Evolutionary conservation across 2,329 filamentous ascomycete species (phyloP).

Genomic region (Lasiodiplodia sp.): DNA sequence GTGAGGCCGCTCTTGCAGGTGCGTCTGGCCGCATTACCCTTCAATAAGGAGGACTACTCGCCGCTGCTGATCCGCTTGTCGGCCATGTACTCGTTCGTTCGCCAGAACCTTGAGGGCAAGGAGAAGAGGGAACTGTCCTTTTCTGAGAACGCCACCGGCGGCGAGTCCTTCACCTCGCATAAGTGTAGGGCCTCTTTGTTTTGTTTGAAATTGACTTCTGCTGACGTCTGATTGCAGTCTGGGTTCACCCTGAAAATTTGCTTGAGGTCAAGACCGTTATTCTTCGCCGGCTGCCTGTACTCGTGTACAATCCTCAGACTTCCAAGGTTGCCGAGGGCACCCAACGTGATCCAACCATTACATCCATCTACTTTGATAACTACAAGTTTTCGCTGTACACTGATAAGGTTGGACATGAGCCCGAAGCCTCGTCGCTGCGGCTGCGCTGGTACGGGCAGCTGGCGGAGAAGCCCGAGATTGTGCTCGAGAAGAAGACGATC

Average conservation of each 20-base stretch:
- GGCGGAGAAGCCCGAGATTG: conserved; percentile 77
- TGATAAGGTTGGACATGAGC: conserved; percentile 78
- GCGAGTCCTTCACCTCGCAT: conserved; percentile 80
- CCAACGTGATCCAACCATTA: conserved; percentile 85
- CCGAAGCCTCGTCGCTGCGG: conserved; percentile 81
- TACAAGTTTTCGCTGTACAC: conserved; percentile 84
- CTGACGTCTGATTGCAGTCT: conserved; percentile 65
- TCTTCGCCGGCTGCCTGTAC: conserved; percentile 84
- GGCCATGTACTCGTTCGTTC: conserved; percentile 93
- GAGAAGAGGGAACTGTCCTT: conserved; percentile 53
- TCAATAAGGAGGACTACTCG: conserved; percentile 95
- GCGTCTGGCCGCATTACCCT: conserved; percentile 83
- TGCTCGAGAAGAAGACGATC: conserved; percentile 88
- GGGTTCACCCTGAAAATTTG: conserved; percentile 94
- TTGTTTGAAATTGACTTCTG: neutral
- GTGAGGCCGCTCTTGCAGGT: conserved; percentile 92
- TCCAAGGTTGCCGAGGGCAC: conserved; percentile 81
- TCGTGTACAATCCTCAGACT: conserved; percentile 90
- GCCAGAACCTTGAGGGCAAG: conserved; percentile 77
- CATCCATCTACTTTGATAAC: conserved; percentile 95
- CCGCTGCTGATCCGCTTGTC: conserved; percentile 88
- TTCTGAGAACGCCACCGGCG: conserved; percentile 49
- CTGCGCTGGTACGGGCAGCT: conserved; percentile 93
- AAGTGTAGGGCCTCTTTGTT: conserved; percentile 69
- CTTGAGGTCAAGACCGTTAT: conserved; percentile 97